These are phyloP conservation scores for Neurospora sp. DNA, from an alignment of 495 filamentous ascomycete species.

Conservation along the genomic window DNA sequence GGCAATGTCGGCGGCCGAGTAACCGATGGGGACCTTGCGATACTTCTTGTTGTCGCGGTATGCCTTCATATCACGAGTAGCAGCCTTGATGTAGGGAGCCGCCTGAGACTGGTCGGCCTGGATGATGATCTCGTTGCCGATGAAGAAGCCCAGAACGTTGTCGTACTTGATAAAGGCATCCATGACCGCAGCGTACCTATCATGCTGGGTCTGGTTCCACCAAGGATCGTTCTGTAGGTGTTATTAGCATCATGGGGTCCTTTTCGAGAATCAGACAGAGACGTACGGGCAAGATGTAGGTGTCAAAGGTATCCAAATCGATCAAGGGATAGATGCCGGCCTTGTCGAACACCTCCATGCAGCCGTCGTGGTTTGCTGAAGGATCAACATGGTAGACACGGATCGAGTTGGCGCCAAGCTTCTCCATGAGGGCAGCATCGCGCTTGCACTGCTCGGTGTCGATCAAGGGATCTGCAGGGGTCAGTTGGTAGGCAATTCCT, in stretches of 20 bases:
- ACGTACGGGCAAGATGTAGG: conserved; percentile 63
- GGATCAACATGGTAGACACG: conserved; percentile 85
- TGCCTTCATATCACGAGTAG: conserved; percentile 69
- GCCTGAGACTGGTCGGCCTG: conserved; percentile 49
- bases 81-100: conserved; percentile 75
- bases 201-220: conserved; percentile 63
- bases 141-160: conserved; percentile 73
- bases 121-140: conserved; percentile 80
- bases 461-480: conserved; percentile 56
- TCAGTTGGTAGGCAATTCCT: conserved; percentile 21
- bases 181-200: conserved; percentile 58
- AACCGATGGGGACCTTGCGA: conserved; percentile 74
- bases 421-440: conserved; percentile 70
- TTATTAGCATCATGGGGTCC: conserved; percentile 3
- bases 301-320: conserved; percentile 77
- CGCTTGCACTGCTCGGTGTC: conserved; percentile 67
- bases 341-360: conserved; percentile 58
- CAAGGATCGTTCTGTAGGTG: conserved; percentile 35
- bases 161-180: conserved; percentile 70
- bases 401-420: conserved; percentile 73
- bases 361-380: conserved; percentile 54
- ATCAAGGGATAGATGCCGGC: conserved; percentile 73
- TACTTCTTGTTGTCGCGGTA: conserved; percentile 71
- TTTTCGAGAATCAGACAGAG: conserved; percentile 1
- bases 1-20: conserved; percentile 82